Percentiles rank a stretch among this genome's conserved stretches.
Conservation (phyloP, 768 basidiomycete species). For the Butyriboletus loyo region DNA sequence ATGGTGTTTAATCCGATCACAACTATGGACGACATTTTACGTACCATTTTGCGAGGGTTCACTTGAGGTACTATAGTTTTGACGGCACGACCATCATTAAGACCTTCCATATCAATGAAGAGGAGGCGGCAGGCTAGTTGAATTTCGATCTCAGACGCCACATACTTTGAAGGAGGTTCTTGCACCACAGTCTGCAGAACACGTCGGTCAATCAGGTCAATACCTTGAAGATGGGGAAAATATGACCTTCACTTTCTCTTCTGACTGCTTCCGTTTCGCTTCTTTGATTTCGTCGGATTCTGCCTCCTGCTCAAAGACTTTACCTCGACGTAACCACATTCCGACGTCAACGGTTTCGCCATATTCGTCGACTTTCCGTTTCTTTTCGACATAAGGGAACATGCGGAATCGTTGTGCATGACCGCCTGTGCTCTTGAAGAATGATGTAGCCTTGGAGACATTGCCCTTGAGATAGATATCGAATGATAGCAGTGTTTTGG, state of each 20-base stretch:
- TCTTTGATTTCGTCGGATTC: slow-evolving; percentile 81
- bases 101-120: slow-evolving; percentile 94
- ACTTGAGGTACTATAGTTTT: slow-evolving; percentile 97
- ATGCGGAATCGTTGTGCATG: slow-evolving; percentile 85
- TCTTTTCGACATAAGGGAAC: slow-evolving; percentile 96
- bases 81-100: slow-evolving; percentile 94
- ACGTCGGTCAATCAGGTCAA: slow-evolving; percentile 5
- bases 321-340: slow-evolving; percentile 92
- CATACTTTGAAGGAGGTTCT: slow-evolving; percentile 91
- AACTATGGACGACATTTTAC: slow-evolving; percentile 8
- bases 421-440: slow-evolving; percentile 75
- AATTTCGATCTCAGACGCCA: slow-evolving; percentile 71
- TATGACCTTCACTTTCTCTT: slow-evolving; percentile 72
- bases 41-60: slow-evolving; percentile 92
- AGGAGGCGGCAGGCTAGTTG: slow-evolving; percentile 83
- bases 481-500: slow-evolving; percentile 77
- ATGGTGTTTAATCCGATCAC: not conserved
- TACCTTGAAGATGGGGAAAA: not conserved
- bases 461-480: slow-evolving; percentile 99
- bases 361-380: slow-evolving; percentile 88
- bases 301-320: slow-evolving; percentile 85
- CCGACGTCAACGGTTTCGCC: slow-evolving; percentile 95
- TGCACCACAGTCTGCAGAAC: slow-evolving; percentile 59
- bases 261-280: slow-evolving; percentile 58
- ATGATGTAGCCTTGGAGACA: slow-evolving; percentile 78